These are phyloP conservation scores for Kalanchoe fedtschenkoi DNA, from an alignment of 164 flowering plant species.

Conservation along the genomic window DNA sequence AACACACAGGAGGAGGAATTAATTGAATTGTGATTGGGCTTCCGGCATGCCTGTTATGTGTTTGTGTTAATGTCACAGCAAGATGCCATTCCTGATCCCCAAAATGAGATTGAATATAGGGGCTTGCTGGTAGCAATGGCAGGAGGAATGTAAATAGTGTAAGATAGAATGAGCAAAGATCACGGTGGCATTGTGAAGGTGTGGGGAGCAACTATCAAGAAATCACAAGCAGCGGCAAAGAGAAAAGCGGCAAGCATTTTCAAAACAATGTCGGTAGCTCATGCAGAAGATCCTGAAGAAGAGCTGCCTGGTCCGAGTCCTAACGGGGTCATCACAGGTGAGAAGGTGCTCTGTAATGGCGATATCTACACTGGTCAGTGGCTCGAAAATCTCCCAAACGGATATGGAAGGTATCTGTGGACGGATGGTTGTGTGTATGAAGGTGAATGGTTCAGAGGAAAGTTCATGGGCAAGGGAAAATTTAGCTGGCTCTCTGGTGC, in stretches of 20 bases:
- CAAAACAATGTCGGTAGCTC: conserved; percentile 57
- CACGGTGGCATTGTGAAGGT: conserved; percentile 25
- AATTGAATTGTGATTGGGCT: not conserved
- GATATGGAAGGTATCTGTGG: conserved; percentile 76
- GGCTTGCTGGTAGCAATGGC: not conserved
- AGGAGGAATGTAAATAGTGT: conserved; percentile 7
- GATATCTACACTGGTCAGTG: conserved; percentile 80
- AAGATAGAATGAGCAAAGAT: conserved; percentile 32
- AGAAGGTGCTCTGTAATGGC: conserved; percentile 48
- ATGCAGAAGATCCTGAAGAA: conserved; percentile 47
- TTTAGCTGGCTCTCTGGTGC: conserved; percentile 93
- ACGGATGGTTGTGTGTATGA: conserved; percentile 85
- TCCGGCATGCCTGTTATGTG: conserved; percentile 1
- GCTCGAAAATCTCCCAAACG: conserved; percentile 48
- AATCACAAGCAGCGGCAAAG: conserved; percentile 34
- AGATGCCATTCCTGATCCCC: not conserved
- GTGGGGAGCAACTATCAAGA: conserved; percentile 35
- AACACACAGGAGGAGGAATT: not conserved
- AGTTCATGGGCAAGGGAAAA: conserved; percentile 55
- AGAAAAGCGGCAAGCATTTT: conserved; percentile 27
- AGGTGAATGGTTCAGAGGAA: conserved; percentile 73
- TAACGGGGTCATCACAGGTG: conserved; percentile 28
- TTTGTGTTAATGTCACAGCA: conserved; percentile 4
- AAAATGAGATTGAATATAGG: not conserved
- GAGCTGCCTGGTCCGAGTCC: conserved; percentile 10